These are phyloP conservation scores for Colletotrichum eremochloae DNA, from an alignment of 2,329 filamentous ascomycete genomes.

Conservation along the genomic window DNA sequence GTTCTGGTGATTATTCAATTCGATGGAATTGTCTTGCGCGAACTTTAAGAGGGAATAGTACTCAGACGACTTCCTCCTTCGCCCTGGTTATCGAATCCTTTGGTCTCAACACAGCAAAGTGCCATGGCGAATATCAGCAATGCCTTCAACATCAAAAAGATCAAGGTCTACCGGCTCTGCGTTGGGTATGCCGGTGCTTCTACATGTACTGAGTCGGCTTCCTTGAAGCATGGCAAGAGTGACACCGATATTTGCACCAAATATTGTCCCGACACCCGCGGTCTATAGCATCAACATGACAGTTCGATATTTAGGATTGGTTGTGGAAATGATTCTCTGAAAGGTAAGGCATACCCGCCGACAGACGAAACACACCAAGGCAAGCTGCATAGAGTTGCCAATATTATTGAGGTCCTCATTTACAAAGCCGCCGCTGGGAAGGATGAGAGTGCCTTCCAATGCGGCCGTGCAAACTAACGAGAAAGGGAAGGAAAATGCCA, in stretches of 20 bases:
- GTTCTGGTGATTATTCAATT: neutral
- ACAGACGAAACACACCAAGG: constrained; percentile 44
- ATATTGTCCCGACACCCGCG: constrained; percentile 35
- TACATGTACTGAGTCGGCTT: constrained; percentile 39
- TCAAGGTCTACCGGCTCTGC: constrained; percentile 18
- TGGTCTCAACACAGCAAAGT: constrained; percentile 20
- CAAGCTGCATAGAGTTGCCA: constrained; percentile 45
- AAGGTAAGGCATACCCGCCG: constrained; percentile 45
- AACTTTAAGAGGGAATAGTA: neutral
- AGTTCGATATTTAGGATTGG: constrained; percentile 36
- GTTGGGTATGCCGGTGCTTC: constrained; percentile 19
- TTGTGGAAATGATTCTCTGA: constrained; percentile 28
- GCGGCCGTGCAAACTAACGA: constrained; percentile 39
- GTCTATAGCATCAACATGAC: constrained; percentile 42
- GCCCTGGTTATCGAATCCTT: constrained; percentile 22
- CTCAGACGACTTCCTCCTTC: constrained; percentile 28
- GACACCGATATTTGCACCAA: constrained; percentile 42
- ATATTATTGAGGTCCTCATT: constrained; percentile 41
- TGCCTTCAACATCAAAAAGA: constrained; percentile 12
- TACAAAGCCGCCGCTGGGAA: constrained; percentile 36
- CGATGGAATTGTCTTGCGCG: neutral
- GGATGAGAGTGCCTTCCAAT: constrained; percentile 43
- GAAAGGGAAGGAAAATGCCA: neutral
- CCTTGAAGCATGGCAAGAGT: constrained; percentile 30
- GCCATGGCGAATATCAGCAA: constrained; percentile 30